Evolutionary conservation across 1,284 basidiomycete species (phyloP), one percentile per base, ranked within the genome.

Genomic region (Ceratobasidium sp.): DNA sequence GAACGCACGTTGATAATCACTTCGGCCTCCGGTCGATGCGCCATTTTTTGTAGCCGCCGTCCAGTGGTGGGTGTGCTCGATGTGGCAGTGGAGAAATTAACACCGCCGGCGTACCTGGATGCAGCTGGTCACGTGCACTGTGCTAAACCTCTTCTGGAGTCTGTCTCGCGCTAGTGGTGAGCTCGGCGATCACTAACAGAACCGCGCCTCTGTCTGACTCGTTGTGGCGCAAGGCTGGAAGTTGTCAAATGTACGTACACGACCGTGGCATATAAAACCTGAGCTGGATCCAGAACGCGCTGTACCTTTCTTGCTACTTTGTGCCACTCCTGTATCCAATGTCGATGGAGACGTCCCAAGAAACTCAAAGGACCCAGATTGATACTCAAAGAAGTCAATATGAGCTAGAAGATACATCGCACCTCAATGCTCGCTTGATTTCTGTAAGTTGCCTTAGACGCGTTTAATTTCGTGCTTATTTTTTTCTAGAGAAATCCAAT

Each of bases 241-340:
- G 45, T 65, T 26, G 73, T 75, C 49, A 75, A 42, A 75, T 65
- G 73, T 75, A 75, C 73, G 73, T 75, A 75, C 73, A 54, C 10
- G 23, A 23, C 49, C 5, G 26, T 45, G 51, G 39, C n/a, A n/a
- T 75, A 75, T 75, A 65, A 75, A 37, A 56, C 23, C 11, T 28
- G 51, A 39, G 33, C 23, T 37, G 35, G 39, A 63, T 64, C 60
- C 33, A n/a, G 33, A 39, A 42, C 60, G n/a, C 13, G 53, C 37
- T 61, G 60, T 42, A 35, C 60, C 60, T 31, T 6, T 31, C 64
- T 61, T 23, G 28, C 37, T 31, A 13, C 33, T 31, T 45, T 42
- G 13, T 33, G 10, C 60, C 15, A 6, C 45, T 42, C 15, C 35
- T 56, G 23, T 23, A 39, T 37, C 26, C n/a, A 42, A 64, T 39